phyloP scores from a whole-genome alignment of 2,329 filamentous ascomycete species.

The Chlorencoelia australis region DNA sequence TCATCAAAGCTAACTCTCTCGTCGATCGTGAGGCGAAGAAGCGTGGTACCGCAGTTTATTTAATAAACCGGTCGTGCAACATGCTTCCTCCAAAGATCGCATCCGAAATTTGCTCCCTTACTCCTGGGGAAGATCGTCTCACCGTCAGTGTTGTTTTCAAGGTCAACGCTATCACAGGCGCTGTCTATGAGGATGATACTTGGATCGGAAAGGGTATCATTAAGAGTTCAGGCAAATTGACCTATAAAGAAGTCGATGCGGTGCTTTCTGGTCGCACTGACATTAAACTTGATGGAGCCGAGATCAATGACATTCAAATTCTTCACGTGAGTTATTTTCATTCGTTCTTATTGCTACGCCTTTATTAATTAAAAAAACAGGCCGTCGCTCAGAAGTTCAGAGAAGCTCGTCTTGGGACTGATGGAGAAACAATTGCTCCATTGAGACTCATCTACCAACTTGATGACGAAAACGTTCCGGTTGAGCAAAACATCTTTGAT shows the following conservation, averaged over 20 bases:
- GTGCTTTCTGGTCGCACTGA: slow-evolving; percentile 57
- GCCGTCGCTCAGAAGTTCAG: slow-evolving; percentile 83
- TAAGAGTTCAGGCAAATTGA: slow-evolving; percentile 79
- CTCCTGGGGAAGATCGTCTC: slow-evolving; percentile 79
- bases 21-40: slow-evolving; percentile 98
- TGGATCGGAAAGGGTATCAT: slow-evolving; percentile 93
- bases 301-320: slow-evolving; percentile 68
- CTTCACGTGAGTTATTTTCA: slow-evolving; percentile 49
- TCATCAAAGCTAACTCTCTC: slow-evolving; percentile 90
- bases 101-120: slow-evolving; percentile 77
- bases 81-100: slow-evolving; percentile 82
- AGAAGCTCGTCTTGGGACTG: slow-evolving; percentile 73
- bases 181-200: slow-evolving; percentile 71
- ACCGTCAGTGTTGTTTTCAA: slow-evolving; percentile 90
- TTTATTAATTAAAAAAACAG: slow-evolving; percentile 31
- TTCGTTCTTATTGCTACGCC: not conserved
- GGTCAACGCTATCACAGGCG: slow-evolving; percentile 71
- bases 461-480: slow-evolving; percentile 95
- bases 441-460: slow-evolving; percentile 86
- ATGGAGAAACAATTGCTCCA: slow-evolving; percentile 68
- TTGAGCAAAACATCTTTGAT: slow-evolving; percentile 93
- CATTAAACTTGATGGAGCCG: slow-evolving; percentile 54
- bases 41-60: slow-evolving; percentile 88
- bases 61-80: slow-evolving; percentile 76
- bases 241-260: slow-evolving; percentile 76